Evolutionary conservation across 1,284 basidiomycete species (phyloP).

Genomic region (Ceratobasidium sp.): DNA sequence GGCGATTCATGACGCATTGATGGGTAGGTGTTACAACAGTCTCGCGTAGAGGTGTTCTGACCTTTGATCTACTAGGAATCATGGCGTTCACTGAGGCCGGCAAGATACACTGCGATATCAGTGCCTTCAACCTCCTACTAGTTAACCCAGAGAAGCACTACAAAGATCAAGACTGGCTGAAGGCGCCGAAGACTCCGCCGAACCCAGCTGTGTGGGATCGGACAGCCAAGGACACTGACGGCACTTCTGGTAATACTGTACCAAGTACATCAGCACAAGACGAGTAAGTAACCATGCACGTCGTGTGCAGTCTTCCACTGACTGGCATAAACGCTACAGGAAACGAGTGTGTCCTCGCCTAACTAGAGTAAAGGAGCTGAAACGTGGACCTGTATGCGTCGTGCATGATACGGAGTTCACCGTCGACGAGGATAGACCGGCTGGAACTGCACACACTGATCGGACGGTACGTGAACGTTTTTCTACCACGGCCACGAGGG

Average conservation of each 20-base stretch:
- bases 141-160: neutral
- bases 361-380: neutral
- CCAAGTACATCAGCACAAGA: too few species aligned
- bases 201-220: neutral
- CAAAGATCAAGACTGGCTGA: neutral
- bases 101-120: constrained; percentile 22
- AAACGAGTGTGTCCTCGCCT: neutral
- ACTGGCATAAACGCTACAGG: neutral
- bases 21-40: neutral
- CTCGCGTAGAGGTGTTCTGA: neutral
- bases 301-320: neutral
- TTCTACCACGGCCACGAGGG: too few species aligned
- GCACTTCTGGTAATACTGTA: too few species aligned
- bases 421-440: neutral
- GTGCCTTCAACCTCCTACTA: neutral
- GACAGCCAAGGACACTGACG: neutral
- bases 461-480: constrained; percentile 1
- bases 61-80: neutral
- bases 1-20: constrained; percentile 4
- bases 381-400: constrained; percentile 1
- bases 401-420: constrained; percentile 25
- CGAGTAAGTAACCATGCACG: neutral
- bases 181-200: neutral
- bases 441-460: neutral
- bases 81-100: constrained; percentile 8